Percentiles rank a stretch among this genome's conserved stretches.
phyloP scores from a whole-genome alignment of 192 early-diverging fungal species.

The Podila minutissima region DNA sequence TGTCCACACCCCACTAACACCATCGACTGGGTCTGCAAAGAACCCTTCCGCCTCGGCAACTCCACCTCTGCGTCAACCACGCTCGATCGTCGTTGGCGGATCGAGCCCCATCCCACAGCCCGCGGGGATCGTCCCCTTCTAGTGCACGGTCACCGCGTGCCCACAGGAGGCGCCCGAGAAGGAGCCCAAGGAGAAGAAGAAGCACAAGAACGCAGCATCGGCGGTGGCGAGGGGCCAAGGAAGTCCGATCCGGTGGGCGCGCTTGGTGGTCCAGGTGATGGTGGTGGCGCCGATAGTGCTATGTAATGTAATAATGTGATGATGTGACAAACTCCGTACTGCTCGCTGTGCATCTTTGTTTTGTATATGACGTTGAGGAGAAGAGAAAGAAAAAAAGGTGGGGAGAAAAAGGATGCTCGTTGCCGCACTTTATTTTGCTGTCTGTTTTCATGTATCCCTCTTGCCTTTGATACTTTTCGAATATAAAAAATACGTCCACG shows the following conservation, averaged over 20 bases:
- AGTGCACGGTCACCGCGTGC: slow-evolving; percentile 13
- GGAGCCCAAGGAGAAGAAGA: background rate
- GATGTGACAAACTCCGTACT: no score
- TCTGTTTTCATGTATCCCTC: no score
- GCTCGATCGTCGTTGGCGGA: slow-evolving; percentile 19
- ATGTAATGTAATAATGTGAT: no score
- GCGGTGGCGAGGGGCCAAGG: background rate
- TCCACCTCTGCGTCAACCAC: slow-evolving; percentile 20
- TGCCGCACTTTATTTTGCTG: no score
- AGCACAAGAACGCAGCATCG: background rate
- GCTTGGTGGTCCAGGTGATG: slow-evolving; percentile 12
- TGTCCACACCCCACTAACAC: background rate
- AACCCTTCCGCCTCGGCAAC: slow-evolving; percentile 18
- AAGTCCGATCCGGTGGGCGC: background rate
- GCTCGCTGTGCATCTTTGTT: no score
- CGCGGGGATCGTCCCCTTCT: slow-evolving; percentile 6
- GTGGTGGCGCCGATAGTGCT: background rate
- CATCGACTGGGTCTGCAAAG: slow-evolving; percentile 19
- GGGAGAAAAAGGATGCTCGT: no score
- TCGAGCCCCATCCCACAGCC: slow-evolving; percentile 19
- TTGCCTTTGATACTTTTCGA: no score
- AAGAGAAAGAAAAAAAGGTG: no score
- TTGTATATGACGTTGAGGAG: no score
- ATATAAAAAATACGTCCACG: no score
- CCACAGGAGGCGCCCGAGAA: slow-evolving; percentile 19